Evolutionary conservation across 2,329 filamentous ascomycete species (phyloP).

Genomic region (Phaeoacremonium minimum): DNA sequence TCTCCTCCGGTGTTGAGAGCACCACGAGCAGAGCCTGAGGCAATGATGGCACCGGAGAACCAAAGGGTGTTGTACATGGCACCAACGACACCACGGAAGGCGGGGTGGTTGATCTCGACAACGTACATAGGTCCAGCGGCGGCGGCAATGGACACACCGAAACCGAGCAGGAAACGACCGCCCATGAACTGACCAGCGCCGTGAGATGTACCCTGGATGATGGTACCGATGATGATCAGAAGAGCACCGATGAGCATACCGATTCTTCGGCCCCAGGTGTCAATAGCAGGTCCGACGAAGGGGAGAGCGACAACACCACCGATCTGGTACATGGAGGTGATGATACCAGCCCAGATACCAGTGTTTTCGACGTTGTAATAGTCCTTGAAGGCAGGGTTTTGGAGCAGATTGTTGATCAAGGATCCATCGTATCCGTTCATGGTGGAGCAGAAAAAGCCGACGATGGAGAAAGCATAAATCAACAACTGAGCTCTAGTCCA

Average conservation of each 20-base stretch:
- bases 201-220: conserved; percentile 37
- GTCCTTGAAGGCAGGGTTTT: conserved; percentile 32
- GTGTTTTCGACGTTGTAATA: conserved; percentile 34
- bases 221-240: conserved; percentile 38
- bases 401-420: conserved; percentile 42
- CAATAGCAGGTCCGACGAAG: conserved; percentile 40
- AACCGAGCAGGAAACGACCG: conserved; percentile 59
- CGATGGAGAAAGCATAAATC: conserved; percentile 37
- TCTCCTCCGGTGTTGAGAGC: conserved; percentile 30
- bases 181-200: conserved; percentile 39
- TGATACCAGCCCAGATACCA: conserved; percentile 43
- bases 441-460: conserved; percentile 44
- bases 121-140: conserved; percentile 43
- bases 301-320: conserved; percentile 42
- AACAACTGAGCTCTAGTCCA: conserved; percentile 32
- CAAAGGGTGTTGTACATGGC: conserved; percentile 39
- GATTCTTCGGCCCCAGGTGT: conserved; percentile 39
- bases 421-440: conserved; percentile 51
- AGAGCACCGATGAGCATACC: conserved; percentile 42
- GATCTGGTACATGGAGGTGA: conserved; percentile 48
- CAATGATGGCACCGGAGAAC: conserved; percentile 44
- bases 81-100: conserved; percentile 36
- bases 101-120: conserved; percentile 42
- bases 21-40: conserved; percentile 42
- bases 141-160: conserved; percentile 44